These are phyloP conservation scores for Suillus placidus DNA, from an alignment of 768 basidiomycete genomes.

Conservation along the genomic window DNA sequence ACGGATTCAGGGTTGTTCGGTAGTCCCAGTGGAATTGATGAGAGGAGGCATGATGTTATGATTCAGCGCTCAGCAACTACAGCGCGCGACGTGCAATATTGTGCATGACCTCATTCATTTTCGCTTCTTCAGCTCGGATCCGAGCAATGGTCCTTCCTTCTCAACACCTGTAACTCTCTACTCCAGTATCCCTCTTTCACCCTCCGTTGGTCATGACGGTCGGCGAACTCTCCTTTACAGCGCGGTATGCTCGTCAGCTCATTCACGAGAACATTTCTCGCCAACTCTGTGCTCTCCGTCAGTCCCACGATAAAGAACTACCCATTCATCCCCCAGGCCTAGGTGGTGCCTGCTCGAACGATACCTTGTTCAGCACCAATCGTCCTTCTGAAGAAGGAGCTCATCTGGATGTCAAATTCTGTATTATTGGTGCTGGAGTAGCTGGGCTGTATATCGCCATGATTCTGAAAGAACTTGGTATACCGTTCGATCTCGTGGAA, in stretches of 20 bases:
- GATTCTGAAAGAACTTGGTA: conserved; percentile 24
- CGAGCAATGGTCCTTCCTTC: not conserved
- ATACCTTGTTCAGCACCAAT: not conserved
- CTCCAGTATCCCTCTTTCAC: not conserved
- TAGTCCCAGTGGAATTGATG: too few relatives aligned
- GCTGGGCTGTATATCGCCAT: conserved; percentile 24
- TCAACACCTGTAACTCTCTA: not conserved
- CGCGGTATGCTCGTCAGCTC: not conserved
- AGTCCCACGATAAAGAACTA: not conserved
- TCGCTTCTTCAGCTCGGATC: not conserved
- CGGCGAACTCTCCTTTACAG: not conserved
- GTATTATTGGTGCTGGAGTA: conserved; percentile 21
- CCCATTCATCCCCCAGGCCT: not conserved
- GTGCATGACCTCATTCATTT: not conserved
- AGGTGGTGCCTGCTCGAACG: not conserved
- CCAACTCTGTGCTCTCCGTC: not conserved
- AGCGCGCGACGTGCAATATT: too few relatives aligned
- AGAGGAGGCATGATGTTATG: too few relatives aligned
- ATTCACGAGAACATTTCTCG: not conserved
- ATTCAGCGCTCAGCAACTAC: too few relatives aligned
- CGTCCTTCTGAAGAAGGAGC: not conserved
- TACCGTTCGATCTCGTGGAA: conserved; percentile 24
- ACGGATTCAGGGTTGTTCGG: too few relatives aligned
- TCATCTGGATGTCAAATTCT: conserved; percentile 4
- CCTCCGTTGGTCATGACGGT: not conserved